Evolutionary conservation across 2,329 filamentous ascomycete species (phyloP).

Genomic region (Xylaria arbuscula): DNA sequence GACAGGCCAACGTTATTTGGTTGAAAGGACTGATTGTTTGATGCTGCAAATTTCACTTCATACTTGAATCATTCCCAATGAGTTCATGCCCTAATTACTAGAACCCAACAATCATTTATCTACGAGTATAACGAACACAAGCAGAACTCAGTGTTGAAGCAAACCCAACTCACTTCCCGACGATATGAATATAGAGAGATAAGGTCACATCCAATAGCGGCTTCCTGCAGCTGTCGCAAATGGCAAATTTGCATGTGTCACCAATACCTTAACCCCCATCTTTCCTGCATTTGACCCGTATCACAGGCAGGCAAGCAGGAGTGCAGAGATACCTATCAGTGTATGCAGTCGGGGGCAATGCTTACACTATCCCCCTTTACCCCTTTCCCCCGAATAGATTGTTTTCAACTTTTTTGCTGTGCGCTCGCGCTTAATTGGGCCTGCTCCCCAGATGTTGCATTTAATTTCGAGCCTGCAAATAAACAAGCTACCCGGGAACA

Average conservation of each 20-base stretch:
- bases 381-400: slow-evolving; percentile 31
- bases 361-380: slow-evolving; percentile 23
- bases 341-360: slow-evolving; percentile 16
- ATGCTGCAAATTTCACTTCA: neutral
- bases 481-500: neutral
- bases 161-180: slow-evolving; percentile 33
- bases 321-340: slow-evolving; percentile 19
- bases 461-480: slow-evolving; percentile 22
- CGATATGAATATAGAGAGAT: slow-evolving; percentile 38
- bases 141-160: neutral
- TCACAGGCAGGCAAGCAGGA: slow-evolving; percentile 21
- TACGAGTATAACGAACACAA: neutral
- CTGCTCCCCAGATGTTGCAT: slow-evolving; percentile 26
- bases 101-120: neutral
- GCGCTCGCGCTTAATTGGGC: slow-evolving; percentile 17
- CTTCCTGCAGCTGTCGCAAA: slow-evolving; percentile 46
- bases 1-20: neutral
- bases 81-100: neutral
- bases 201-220: slow-evolving; percentile 43
- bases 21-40: neutral
- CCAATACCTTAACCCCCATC: slow-evolving; percentile 16
- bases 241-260: slow-evolving; percentile 35
- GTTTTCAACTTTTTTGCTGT: slow-evolving; percentile 16
- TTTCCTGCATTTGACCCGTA: slow-evolving; percentile 10
- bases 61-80: neutral